Evolutionary conservation across 1,284 basidiomycete genomes (phyloP).

Genomic region (Singerocomus rubriflavus): DNA sequence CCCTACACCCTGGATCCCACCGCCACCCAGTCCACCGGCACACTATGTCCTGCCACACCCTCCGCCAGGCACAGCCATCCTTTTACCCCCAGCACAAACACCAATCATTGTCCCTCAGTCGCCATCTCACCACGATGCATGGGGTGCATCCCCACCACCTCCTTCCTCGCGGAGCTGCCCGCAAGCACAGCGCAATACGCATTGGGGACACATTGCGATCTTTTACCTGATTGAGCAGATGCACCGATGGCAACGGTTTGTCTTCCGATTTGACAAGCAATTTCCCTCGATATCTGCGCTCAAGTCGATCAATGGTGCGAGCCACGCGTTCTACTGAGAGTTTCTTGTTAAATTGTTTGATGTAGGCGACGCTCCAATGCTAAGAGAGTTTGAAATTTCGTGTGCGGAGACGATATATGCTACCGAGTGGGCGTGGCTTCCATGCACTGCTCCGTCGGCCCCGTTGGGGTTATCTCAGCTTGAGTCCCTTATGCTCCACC

Average conservation of each 20-base stretch:
- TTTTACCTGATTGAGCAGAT: constrained; percentile 75
- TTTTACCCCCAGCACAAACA: constrained; percentile 39
- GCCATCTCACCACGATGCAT: constrained; percentile 33
- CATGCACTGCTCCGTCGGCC: constrained; percentile 42
- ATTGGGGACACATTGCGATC: constrained; percentile 76
- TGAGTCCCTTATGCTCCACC: constrained; percentile 56
- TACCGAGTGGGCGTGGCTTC: constrained; percentile 69
- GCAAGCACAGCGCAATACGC: constrained; percentile 43
- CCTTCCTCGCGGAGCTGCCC: constrained; percentile 26
- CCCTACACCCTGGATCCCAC: constrained; percentile 38
- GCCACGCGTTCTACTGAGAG: not conserved
- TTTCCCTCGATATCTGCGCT: constrained; percentile 68
- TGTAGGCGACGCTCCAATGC: constrained; percentile 63
- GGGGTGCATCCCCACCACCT: constrained; percentile 28
- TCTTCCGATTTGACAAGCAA: constrained; percentile 72
- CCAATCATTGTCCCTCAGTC: constrained; percentile 36
- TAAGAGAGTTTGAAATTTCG: constrained; percentile 73
- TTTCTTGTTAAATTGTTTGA: constrained; percentile 6
- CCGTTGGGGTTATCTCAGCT: constrained; percentile 45
- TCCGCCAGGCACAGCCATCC: constrained; percentile 30
- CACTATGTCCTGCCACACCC: constrained; percentile 43
- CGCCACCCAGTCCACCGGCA: constrained; percentile 31
- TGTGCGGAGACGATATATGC: constrained; percentile 61
- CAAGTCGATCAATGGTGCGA: constrained; percentile 63
- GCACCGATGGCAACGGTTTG: constrained; percentile 74